Evolutionary conservation across 495 filamentous ascomycete genomes (phyloP).

Genomic region (Halenospora varia): DNA sequence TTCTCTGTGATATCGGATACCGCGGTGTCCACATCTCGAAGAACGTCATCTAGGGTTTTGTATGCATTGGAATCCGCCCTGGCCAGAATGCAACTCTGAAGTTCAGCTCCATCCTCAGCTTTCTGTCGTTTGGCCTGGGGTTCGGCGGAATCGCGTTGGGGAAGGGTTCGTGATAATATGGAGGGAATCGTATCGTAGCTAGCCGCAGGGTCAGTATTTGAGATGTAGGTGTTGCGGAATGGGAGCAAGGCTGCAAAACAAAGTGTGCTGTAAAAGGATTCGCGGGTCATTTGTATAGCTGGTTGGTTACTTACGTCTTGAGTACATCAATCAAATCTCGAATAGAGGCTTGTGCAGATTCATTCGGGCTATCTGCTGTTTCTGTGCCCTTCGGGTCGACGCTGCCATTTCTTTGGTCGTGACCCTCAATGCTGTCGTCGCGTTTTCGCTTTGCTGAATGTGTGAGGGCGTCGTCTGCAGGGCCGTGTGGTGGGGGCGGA

Average conservation of each 20-base stretch:
- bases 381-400: conserved; percentile 22
- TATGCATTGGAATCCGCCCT: conserved; percentile 41
- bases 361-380: conserved; percentile 1
- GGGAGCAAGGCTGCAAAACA: neutral
- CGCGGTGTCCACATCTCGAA: conserved; percentile 38
- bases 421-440: conserved; percentile 38
- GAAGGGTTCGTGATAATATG: conserved; percentile 42
- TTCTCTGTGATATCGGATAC: conserved; percentile 36
- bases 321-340: conserved; percentile 27
- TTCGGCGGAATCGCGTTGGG: conserved; percentile 19
- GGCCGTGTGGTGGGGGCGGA: conserved; percentile 8
- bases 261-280: neutral
- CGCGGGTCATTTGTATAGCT: neutral
- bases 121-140: conserved; percentile 26
- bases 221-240: no score
- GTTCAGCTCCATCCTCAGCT: conserved; percentile 13
- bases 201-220: conserved; percentile 4
- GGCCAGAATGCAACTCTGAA: conserved; percentile 33
- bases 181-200: conserved; percentile 40
- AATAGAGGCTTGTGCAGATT: conserved; percentile 16
- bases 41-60: conserved; percentile 38
- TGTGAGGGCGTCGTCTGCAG: conserved; percentile 7
- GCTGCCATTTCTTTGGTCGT: conserved; percentile 23
- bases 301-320: conserved; percentile 22
- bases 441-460: conserved; percentile 52